Percentiles rank a stretch among this genome's conserved stretches.
phyloP scores from a whole-genome alignment of 345 rosid genomes.

The Noccaea caerulescens region DNA sequence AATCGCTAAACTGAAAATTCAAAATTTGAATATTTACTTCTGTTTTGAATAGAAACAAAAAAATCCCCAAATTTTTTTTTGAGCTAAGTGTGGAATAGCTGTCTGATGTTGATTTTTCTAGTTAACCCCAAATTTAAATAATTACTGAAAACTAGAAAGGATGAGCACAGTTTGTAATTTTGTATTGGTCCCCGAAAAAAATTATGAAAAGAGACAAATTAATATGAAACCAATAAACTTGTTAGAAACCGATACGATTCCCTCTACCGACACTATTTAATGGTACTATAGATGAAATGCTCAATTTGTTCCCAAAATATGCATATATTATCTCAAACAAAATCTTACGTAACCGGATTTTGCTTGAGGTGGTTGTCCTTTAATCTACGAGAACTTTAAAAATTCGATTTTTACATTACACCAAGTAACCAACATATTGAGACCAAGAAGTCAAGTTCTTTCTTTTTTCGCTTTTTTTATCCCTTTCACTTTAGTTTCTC shows the following conservation, averaged over 20 bases:
- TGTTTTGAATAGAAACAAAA: not conserved
- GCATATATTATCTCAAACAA: conserved; percentile 10
- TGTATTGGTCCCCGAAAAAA: conserved; percentile 44
- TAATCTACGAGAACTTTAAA: not conserved
- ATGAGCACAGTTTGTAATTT: conserved; percentile 30
- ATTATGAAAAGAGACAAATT: conserved; percentile 38
- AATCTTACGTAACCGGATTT: conserved; percentile 18
- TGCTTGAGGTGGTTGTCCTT: not conserved
- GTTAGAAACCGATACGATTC: conserved; percentile 19
- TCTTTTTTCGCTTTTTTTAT: not conserved
- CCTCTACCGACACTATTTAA: conserved; percentile 43
- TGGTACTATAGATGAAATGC: conserved; percentile 13
- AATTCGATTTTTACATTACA: not conserved
- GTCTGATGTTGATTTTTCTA: conserved; percentile 45
- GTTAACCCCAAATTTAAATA: conserved; percentile 16
- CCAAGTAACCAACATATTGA: not conserved
- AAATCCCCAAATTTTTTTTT: not conserved
- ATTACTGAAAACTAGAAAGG: conserved; percentile 13
- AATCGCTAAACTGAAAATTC: not conserved
- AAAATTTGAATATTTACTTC: conserved; percentile 22
- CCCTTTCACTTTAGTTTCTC: not conserved
- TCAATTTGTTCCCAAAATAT: conserved; percentile 26
- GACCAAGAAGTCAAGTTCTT: not conserved
- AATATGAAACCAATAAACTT: conserved; percentile 35
- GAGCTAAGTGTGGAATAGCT: conserved; percentile 38